phyloP scores from a whole-genome alignment of 371 early-diverging fungal genomes.

The Mucor sp. region DNA sequence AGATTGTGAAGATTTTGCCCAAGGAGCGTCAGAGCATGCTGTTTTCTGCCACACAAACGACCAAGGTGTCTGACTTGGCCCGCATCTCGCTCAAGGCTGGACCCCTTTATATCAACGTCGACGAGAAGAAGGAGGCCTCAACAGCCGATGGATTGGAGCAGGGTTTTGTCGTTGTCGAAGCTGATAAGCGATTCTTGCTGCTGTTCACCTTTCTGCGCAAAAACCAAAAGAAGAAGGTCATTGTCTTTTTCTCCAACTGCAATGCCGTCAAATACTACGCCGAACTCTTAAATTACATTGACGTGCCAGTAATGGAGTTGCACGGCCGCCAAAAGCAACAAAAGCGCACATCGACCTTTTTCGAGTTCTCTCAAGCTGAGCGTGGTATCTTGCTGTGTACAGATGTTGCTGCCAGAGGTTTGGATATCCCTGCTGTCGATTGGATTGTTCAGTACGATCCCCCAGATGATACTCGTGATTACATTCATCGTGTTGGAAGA shows the following conservation, averaged over 20 bases:
- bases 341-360: conserved; percentile 95
- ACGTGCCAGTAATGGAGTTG: conserved; percentile 94
- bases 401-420: conserved; percentile 98
- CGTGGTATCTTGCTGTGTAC: conserved; percentile 94
- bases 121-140: conserved; percentile 86
- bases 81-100: conserved; percentile 90
- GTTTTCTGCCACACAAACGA: conserved; percentile 99
- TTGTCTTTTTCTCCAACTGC: conserved; percentile 97
- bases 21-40: conserved; percentile 91
- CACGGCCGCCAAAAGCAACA: conserved; percentile 96
- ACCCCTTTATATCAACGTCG: conserved; percentile 96
- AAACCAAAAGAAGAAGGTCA: conserved; percentile 94
- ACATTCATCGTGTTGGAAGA: conserved; percentile 98
- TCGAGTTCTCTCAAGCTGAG: conserved; percentile 94
- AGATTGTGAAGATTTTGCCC: conserved; percentile 91
- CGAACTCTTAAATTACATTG: conserved; percentile 95
- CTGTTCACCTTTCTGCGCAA: conserved; percentile 94
- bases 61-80: conserved; percentile 96
- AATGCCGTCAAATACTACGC: conserved; percentile 95
- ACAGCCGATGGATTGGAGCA: conserved; percentile 96
- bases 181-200: conserved; percentile 89
- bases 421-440: conserved; percentile 98
- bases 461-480: conserved; percentile 97
- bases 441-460: conserved; percentile 99
- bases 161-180: conserved; percentile 93